Evolutionary conservation across 1,139 yeast genomes (phyloP).

Genomic region (Yamadazyma conglobata): DNA sequence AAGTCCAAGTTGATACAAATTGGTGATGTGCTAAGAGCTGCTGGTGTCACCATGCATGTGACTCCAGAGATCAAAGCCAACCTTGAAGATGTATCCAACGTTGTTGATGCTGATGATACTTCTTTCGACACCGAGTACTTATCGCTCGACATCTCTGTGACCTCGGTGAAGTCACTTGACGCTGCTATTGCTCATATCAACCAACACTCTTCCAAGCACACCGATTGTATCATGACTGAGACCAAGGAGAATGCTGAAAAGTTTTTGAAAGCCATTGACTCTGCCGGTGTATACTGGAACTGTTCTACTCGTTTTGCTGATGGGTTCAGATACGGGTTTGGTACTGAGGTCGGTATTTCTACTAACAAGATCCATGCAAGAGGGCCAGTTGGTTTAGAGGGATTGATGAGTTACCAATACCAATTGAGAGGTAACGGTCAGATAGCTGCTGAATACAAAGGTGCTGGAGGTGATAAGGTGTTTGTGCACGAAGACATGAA

Average conservation of each 20-base stretch:
- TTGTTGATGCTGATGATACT: slow-evolving; percentile 40
- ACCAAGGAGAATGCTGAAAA: slow-evolving; percentile 63
- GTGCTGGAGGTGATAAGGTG: slow-evolving; percentile 85
- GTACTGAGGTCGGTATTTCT: slow-evolving; percentile 97
- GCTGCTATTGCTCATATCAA: slow-evolving; percentile 85
- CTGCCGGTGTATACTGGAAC: slow-evolving; percentile 98
- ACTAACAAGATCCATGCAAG: slow-evolving; percentile 97
- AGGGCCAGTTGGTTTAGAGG: slow-evolving; percentile 98
- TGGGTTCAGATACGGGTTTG: slow-evolving; percentile 97
- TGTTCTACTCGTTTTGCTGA: slow-evolving; percentile 97
- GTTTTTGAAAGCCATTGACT: slow-evolving; percentile 83
- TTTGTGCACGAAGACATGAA: slow-evolving; percentile 70
- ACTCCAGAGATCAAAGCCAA: slow-evolving; percentile 46
- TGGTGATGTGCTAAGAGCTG: slow-evolving; percentile 48
- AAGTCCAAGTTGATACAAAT: slow-evolving; percentile 39
- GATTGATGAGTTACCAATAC: slow-evolving; percentile 92
- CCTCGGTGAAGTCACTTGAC: slow-evolving; percentile 52
- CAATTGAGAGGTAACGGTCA: slow-evolving; percentile 91
- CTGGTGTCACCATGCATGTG: slow-evolving; percentile 72
- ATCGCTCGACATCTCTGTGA: slow-evolving; percentile 77
- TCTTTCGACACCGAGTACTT: slow-evolving; percentile 85
- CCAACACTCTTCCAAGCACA: slow-evolving; percentile 89
- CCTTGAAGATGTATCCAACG: slow-evolving; percentile 17
- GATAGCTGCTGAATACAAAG: slow-evolving; percentile 83
- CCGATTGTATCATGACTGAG: slow-evolving; percentile 87